A percentile compares a stretch with the other conserved stretches of the same genome.
Evolutionary conservation across 108 stramenopile genomes (phyloP).

Genomic region (Chaetoceros tenuissimus): DNA sequence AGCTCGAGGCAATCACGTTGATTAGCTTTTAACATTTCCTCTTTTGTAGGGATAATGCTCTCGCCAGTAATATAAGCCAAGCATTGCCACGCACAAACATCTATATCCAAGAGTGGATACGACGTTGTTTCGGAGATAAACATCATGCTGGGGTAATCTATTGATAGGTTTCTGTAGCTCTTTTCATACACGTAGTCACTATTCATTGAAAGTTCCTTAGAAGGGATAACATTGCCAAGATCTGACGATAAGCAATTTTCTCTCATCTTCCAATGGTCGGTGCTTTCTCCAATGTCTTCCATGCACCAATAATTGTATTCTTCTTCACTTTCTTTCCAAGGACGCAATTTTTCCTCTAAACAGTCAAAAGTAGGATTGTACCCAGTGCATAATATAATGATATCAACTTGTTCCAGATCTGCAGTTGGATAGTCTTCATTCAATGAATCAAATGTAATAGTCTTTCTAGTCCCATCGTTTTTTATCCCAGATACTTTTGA

Average conservation of each 20-base stretch:
- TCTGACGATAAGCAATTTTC: neutral
- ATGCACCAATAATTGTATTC: conserved; percentile 1
- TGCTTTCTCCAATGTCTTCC: conserved; percentile 12
- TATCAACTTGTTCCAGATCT: conserved; percentile 26
- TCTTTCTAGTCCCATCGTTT: neutral
- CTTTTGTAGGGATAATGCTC: neutral
- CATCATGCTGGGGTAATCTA: conserved; percentile 48
- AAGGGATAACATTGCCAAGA: neutral
- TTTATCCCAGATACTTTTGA: neutral
- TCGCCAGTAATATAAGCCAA: conserved; percentile 15
- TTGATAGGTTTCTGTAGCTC: conserved; percentile 18
- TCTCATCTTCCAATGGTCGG: conserved; percentile 24
- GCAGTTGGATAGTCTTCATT: conserved; percentile 6
- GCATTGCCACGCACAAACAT: conserved; percentile 13
- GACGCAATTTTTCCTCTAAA: conserved; percentile 23
- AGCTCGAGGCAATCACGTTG: neutral
- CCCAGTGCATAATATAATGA: conserved; percentile 49
- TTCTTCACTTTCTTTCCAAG: conserved; percentile 7
- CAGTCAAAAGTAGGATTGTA: conserved; percentile 25
- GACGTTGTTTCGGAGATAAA: conserved; percentile 9
- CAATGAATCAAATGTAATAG: neutral
- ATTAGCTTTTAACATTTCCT: conserved; percentile 11
- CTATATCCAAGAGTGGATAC: conserved; percentile 9
- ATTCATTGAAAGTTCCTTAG: neutral
- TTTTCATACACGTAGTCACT: conserved; percentile 2